Evolutionary conservation across 495 filamentous ascomycete genomes (phyloP), one percentile per base, ranked within the genome.

Genomic region (Trichocladium uniseriatum): DNA sequence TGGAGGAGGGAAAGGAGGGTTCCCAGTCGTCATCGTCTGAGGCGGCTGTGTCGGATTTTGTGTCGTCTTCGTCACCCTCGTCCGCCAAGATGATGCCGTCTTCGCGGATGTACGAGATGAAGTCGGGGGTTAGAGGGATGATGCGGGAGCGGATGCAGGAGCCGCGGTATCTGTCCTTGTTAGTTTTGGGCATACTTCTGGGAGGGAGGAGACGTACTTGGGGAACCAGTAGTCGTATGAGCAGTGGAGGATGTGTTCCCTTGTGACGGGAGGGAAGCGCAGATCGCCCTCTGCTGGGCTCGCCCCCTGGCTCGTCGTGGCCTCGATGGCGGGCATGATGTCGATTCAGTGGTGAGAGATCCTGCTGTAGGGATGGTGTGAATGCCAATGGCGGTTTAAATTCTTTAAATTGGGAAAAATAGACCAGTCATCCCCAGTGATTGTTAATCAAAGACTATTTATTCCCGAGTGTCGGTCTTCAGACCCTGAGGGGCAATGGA

Each of bases 181-280:
- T 24, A 55, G 28, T 34, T 16, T 16, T 13, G 19, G 13, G 24
- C 8, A 9, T 9, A 9, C 15, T 32, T 3, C 24, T 18, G 27
- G 41, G 45, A 48, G 9, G 19, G 40, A 10, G 14, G 49, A 38
- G 51, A 73, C 77, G 45, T 58, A 85, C 81, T 78, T 80, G 48
- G 83, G 76, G 56, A 95, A 84, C 92, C 92, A 98, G 50, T 76
- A 77, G 65, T 94, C 84, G 65, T 89, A 96, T 32, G 92, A 92
- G 69, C 92, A 98, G 65, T 96, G 80, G 31, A 95, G 67, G 56
- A 98, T 94, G 59, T 98, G 92, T 21, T 82, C 78, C 56, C 81
- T 79, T 5, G 81, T 86, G 37, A 95, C 76, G 2, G 88, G 87
- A 13, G 86, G 83, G 57, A 97, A 97, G 32, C 79, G 84, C 22